These are phyloP conservation scores for Colletotrichum karsti DNA, from an alignment of 2,329 filamentous ascomycete species.

Conservation along the genomic window DNA sequence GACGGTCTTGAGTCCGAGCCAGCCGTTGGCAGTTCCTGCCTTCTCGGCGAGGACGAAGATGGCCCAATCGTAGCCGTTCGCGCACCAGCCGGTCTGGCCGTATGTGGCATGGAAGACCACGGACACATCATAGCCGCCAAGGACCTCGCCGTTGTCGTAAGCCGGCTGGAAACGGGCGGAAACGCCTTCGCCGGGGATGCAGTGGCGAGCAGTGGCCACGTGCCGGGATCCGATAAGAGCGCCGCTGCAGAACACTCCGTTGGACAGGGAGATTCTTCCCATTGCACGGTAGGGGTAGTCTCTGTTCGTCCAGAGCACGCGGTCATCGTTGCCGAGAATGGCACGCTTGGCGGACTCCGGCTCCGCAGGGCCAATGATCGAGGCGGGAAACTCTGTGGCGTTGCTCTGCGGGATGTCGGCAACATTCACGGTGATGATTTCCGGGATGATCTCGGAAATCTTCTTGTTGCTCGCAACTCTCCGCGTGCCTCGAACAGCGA, in stretches of 20 bases:
- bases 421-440: neutral
- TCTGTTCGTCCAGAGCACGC: slow-evolving; percentile 16
- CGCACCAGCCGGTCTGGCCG: slow-evolving; percentile 19
- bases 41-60: slow-evolving; percentile 35
- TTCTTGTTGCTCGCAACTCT: neutral
- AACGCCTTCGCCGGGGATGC: slow-evolving; percentile 31
- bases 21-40: slow-evolving; percentile 35
- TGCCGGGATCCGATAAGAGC: slow-evolving; percentile 39
- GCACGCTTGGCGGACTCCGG: neutral
- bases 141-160: slow-evolving; percentile 32
- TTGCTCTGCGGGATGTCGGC: neutral
- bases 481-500: neutral
- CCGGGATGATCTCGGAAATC: neutral
- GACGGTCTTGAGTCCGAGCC: slow-evolving; percentile 33
- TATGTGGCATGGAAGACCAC: neutral
- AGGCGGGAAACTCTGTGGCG: slow-evolving; percentile 3
- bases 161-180: slow-evolving; percentile 34
- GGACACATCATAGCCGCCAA: slow-evolving; percentile 16
- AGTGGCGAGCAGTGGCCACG: slow-evolving; percentile 37
- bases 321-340: slow-evolving; percentile 13
- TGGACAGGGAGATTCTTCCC: slow-evolving; percentile 32
- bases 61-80: slow-evolving; percentile 34
- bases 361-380: neutral
- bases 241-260: slow-evolving; percentile 36
- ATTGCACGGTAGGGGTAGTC: slow-evolving; percentile 23